Evolutionary conservation across 345 rosid species (phyloP), one percentile per base, ranked within the genome.

Genomic region (Sonneratia caseolaris): DNA sequence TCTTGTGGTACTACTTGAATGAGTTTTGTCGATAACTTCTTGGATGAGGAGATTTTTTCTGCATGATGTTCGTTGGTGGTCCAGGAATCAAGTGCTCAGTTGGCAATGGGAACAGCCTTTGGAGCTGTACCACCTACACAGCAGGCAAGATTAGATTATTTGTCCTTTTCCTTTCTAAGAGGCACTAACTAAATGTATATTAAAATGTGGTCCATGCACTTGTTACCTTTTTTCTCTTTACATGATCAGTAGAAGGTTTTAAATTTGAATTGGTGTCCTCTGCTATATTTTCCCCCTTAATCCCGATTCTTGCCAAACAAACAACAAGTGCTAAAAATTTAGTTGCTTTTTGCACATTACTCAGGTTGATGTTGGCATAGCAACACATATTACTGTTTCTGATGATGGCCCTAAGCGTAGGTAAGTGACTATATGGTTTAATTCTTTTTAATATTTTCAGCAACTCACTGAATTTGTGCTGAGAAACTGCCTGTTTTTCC

Each of bases 61-160:
- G n/a, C 66, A 40, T 43, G 62, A 74, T 76, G 76, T 72, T 57
- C 0, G 59, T 78, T 64, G 76, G 62, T 75, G 76, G 53, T 78
- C 73, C 83, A 95, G 99, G 99, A 95, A 83, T 92, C 99, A 75
- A 92, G 99, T 79, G 82, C 99, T 37, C 97, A 92, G 79, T 82
- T 95, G 72, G 99, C 99, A 62, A 83, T 95, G 97, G 99, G 99
- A 71, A 86, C 70, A 68, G 97, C 97, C 78, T 95, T 95, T 49
- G 99, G 99, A 70, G 87, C 86, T 71, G 85, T 80, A 71, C 96
- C 96, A 37, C 99, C 97, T 4, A 6, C 51, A 71, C 73, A 85
- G 74, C 77, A 71, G 97, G 98, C 85, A 37, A 65, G 73, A 75
- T 45, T 71, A 73, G 49, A 73, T 27, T 56, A 70, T 21, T 64